phyloP scores from a whole-genome alignment of 495 filamentous ascomycete genomes.

The Xanthoparmelia taractica region DNA sequence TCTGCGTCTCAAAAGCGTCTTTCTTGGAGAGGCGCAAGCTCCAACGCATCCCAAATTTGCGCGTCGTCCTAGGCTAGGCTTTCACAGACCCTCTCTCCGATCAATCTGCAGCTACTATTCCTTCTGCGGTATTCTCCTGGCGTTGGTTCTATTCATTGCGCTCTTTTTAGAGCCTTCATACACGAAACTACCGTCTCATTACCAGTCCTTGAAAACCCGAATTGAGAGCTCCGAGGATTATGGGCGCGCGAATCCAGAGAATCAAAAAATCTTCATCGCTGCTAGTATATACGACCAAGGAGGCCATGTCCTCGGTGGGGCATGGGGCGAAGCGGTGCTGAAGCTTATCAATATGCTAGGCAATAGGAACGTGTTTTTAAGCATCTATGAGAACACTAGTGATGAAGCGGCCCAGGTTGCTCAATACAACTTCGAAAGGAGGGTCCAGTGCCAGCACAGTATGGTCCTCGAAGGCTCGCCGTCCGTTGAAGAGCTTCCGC shows the following conservation, averaged over 20 bases:
- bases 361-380: conserved; percentile 43
- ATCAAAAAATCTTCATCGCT: conserved; percentile 68
- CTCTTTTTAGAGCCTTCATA: conserved; percentile 52
- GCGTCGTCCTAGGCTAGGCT: conserved; percentile 3
- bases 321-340: conserved; percentile 58
- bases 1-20: conserved; percentile 14
- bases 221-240: conserved; percentile 32
- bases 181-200: conserved; percentile 46
- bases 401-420: conserved; percentile 43
- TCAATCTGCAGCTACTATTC: conserved; percentile 47
- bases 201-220: conserved; percentile 35
- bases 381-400: conserved; percentile 65
- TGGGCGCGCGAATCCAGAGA: conserved; percentile 54
- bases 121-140: conserved; percentile 53
- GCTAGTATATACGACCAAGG: conserved; percentile 62
- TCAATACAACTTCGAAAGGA: conserved; percentile 36
- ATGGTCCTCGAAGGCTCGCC: conserved; percentile 51
- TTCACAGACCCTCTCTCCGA: conserved; percentile 37
- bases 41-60: conserved; percentile 3
- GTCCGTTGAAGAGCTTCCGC: conserved; percentile 43
- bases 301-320: conserved; percentile 50
- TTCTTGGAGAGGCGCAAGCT: conserved; percentile 3
- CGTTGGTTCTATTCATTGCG: conserved; percentile 45
- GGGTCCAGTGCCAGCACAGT: conserved; percentile 43
- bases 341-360: conserved; percentile 55